Base-by-base conservation (phyloP, 306 rosid species). In the Sicyos baderoa region DNA sequence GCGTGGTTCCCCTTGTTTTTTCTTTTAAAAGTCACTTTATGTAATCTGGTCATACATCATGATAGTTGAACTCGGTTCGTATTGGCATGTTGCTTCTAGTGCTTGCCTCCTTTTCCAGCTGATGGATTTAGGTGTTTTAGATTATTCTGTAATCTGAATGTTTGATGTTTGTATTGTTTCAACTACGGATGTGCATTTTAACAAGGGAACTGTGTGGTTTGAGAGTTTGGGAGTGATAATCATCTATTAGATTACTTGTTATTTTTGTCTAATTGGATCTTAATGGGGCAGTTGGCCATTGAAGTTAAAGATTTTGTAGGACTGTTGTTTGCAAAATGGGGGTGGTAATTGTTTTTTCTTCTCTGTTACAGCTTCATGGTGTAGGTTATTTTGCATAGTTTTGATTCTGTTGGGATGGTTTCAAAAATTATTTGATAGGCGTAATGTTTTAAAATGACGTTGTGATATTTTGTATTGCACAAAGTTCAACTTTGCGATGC, bases 241-340 rank as follows among this genome's bases (percentile, higher is more conserved):
- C 32, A 5, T 42, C 11, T 2, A 5, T 44, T 21, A 7, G 29
- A 44, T 65, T 44, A 19, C 35, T 45, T 65, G 71, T 45, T 21
- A 13, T 45, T 45, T 19, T 21, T 45, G 51, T 7, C 13, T 14
- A 7, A 12, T 45, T 65, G 54, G 40, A 45, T 65, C n/a, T 65
- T 19, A 42, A 63, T 42, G 54, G 54, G 54, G 40, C 19, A 45
- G 54, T 65, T 63, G 69, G 42, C 69, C 52, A 17, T 63, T 10
- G 71, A 65, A 14, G 21, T 45, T 18, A 45, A 61, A 13, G 11
- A 2, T 21, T 48, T 23, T 18, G 32, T n/a, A 35, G 49, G 49
- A 17, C 68, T 61, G 48, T 16, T 59, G 21, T 61, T 25, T 35
- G 49, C 14, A 3, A 27, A 27, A 3, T 8, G 4, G 70, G 54